Evolutionary conservation across 139 green algal genomes (phyloP).

Genomic region (Edaphochlamys debaryana): DNA sequence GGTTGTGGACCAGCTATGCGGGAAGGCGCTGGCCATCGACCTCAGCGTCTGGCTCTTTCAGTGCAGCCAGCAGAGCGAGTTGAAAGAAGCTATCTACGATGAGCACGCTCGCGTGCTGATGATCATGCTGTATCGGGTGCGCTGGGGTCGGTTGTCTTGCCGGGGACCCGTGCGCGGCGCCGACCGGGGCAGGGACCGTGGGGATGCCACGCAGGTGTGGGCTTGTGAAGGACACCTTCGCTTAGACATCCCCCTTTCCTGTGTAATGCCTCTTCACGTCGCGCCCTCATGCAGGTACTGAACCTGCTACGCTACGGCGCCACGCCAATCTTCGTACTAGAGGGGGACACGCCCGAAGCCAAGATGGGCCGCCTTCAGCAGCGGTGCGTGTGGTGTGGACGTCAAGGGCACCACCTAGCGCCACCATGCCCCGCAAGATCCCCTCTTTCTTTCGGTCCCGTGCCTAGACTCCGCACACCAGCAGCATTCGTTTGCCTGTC

Average conservation of each 20-base stretch:
- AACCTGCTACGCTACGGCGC: constrained; percentile 77
- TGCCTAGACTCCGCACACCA: no score
- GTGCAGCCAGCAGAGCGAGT: constrained; percentile 7
- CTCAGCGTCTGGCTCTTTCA: constrained; percentile 28
- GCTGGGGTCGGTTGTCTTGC: neutral
- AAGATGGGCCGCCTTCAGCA: constrained; percentile 65
- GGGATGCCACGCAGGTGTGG: no score
- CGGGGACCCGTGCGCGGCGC: no score
- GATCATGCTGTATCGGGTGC: constrained; percentile 11
- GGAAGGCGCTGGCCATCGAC: constrained; percentile 27
- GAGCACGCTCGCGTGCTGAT: constrained; percentile 18
- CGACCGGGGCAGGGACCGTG: no score
- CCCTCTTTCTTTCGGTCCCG: no score
- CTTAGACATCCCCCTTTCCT: no score
- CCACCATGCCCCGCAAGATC: neutral
- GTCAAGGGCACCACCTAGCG: neutral
- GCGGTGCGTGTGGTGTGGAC: constrained; percentile 45
- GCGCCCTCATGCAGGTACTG: constrained; percentile 66
- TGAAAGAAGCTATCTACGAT: constrained; percentile 17
- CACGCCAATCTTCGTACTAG: constrained; percentile 73
- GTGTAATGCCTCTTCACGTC: no score
- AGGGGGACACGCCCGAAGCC: constrained; percentile 64
- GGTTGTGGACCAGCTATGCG: constrained; percentile 12
- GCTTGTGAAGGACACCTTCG: no score
- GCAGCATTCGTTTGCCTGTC: no score